Evolutionary conservation across 495 filamentous ascomycete genomes (phyloP), one percentile per base, ranked within the genome.

Genomic region (Beverwykella pulmonaria): DNA sequence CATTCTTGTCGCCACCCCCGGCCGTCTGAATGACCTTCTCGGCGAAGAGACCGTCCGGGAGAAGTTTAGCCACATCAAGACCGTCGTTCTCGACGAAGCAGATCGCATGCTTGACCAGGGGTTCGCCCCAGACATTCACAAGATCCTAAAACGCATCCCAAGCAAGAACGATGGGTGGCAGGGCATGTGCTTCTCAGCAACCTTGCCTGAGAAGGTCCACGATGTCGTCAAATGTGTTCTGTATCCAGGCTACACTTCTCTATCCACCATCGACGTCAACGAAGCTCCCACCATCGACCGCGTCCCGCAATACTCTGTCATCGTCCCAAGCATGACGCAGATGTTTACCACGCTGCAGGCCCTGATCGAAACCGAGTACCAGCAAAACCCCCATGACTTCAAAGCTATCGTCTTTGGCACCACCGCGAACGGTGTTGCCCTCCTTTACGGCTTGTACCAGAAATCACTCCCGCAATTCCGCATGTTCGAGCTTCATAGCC

Each of bases 121-220:
- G 10, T 90, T 90, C 67, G 76, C 87, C 50, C 75, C 78, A 15
- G 81, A 80, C 44, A 76, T 89, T 27, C 83, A 85, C 70, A 73
- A 80, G n/a, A 87, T 88, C 53, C 77, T 88, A 30, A 70, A 67
- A 10, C 76, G 77, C 23, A 81, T 90, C 25, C 87, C 87, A 0
- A 74, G 83, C 19, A 88, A 87, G 78, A 76, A 68, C 32, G 55
- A 63, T 0, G 77, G 82, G 32, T 84, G 87, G 80, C 87, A 90
- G 73, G 84, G 85, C 53, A 88, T 90, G 87, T 87, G 87, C 64
- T 90, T 90, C 76, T 88, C 86, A 1, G 87, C 87, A 47, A 90
- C 87, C n/a, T 74, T 90, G 34, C 84, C 86, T 12, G 77, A 80
- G 5, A 84, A 87, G 66, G 85, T 90, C 66, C 74, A 83, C 70